Base-by-base conservation (phyloP, 2,329 filamentous ascomycete genomes). In the Neofusicoccum parvum region DNA sequence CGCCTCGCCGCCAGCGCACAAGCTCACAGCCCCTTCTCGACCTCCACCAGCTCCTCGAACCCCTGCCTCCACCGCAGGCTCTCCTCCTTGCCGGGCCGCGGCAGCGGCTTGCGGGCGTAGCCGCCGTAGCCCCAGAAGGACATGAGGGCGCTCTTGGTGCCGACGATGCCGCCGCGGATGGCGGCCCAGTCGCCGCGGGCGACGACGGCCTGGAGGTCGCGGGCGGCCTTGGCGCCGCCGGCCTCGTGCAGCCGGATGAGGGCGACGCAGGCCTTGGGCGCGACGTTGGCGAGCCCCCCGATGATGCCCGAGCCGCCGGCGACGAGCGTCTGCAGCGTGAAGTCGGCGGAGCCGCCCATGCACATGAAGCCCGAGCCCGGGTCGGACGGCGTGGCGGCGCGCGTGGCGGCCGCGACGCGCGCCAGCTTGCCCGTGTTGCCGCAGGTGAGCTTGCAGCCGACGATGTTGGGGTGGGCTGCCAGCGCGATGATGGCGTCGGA, bases 251-350 rank as follows among this genome's bases (percentile, higher is more conserved):
- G 79, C 67, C 86, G 78, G 64, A 87, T 76, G 15, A 92, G 79
- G 71, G 86, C 80, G 32, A 88, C 83, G 75, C 89, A 90, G 3
- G 88, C 80, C 72, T 85, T 88, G 37, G 89, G 90, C 2, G 87
- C 84, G 50, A 93, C 81, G 75, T 94, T 93, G 36, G 85, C 91
- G 64, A 90, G 82, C 12, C 90, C 91, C 14, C 87, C 88, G 68
- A 93, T 90, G 71, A 91, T 85, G 39, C 91, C 90, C 65, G 89
- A 86, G 3, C 88, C 90, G 27, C 90, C 90, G 3, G 87, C 89
- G 49, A 90, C 82, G 45, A 92, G 77, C 0, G 88, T 88, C 75
- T 92, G 90, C 12, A 92, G 78, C 12, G 87, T 89, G 76, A 92
- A 92, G 78, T 93, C 90, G 62, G 89, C 89, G 56, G 87, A 90